phyloP scores from a whole-genome alignment of 2,329 filamentous ascomycete genomes.

The Colletotrichum zoysiae region DNA sequence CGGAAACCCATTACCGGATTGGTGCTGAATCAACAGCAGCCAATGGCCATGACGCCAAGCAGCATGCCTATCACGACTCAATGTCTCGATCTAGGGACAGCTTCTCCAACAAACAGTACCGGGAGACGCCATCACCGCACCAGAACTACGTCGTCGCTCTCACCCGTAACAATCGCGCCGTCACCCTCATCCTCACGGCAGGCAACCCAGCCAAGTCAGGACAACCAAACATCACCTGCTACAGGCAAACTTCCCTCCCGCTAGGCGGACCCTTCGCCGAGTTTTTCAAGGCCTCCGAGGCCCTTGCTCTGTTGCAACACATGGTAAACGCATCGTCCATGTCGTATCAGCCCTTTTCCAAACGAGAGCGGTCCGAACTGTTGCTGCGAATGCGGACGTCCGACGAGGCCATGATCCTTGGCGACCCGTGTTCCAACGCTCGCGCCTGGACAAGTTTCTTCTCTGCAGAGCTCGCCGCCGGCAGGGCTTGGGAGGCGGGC shows the following conservation, averaged over 20 bases:
- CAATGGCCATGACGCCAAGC: constrained; percentile 16
- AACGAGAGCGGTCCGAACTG: constrained; percentile 30
- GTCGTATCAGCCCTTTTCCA: constrained; percentile 21
- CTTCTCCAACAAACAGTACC: background rate
- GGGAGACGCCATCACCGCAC: constrained; percentile 23
- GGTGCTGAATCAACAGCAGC: constrained; percentile 2
- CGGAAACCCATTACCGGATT: constrained; percentile 14
- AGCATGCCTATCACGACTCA: background rate
- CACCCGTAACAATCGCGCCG: constrained; percentile 33
- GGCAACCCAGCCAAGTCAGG: constrained; percentile 1
- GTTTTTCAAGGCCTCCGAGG: constrained; percentile 40
- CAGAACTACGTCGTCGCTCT: constrained; percentile 34
- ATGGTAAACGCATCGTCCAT: constrained; percentile 38
- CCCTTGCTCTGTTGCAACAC: constrained; percentile 31
- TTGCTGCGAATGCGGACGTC: constrained; percentile 35
- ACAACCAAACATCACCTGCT: constrained; percentile 34
- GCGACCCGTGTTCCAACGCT: constrained; percentile 33
- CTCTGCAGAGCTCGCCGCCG: constrained; percentile 28
- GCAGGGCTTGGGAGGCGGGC: constrained; percentile 32
- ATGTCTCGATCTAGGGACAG: constrained; percentile 17
- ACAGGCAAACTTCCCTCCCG: constrained; percentile 30
- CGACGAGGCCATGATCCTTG: constrained; percentile 30
- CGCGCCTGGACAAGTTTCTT: constrained; percentile 40
- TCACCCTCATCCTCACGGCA: constrained; percentile 32
- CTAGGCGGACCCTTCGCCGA: constrained; percentile 29